A percentile compares a stretch with the other conserved stretches of the same genome.
Conservation (phyloP, 495 filamentous ascomycete species). For the Talaromyces stipitatus region DNA sequence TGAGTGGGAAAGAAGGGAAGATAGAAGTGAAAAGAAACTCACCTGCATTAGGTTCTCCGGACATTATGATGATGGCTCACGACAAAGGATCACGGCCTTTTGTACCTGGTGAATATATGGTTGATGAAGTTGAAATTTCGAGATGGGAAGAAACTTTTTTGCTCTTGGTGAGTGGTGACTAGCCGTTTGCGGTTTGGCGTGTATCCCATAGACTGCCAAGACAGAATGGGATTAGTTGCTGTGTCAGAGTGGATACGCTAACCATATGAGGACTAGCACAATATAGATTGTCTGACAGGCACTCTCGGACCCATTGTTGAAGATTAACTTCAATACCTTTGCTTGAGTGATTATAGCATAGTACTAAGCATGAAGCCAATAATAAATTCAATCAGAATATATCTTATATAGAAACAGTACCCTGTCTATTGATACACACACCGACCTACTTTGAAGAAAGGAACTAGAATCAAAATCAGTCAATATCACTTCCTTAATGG, state of each 20-base stretch:
- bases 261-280: background rate
- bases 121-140: conserved; percentile 9
- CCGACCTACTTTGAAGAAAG: background rate
- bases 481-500: background rate
- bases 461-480: background rate
- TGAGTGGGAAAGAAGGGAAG: background rate
- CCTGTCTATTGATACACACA: background rate
- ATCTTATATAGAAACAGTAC: background rate
- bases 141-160: conserved; percentile 15
- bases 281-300: background rate
- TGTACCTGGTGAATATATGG: conserved; percentile 11
- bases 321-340: background rate
- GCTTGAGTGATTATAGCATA: background rate
- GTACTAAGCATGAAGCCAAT: background rate
- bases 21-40: conserved; percentile 7
- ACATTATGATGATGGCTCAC: conserved; percentile 35
- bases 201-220: background rate
- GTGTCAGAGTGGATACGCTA: background rate
- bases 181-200: background rate
- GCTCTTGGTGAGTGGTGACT: background rate
- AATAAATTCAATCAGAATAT: background rate
- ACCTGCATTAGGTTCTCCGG: conserved; percentile 33
- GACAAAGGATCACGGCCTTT: conserved; percentile 37
- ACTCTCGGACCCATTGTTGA: background rate
- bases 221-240: background rate